Base-by-base conservation (phyloP, 2,329 filamentous ascomycete species). In the Claviceps fusiformis region DNA sequence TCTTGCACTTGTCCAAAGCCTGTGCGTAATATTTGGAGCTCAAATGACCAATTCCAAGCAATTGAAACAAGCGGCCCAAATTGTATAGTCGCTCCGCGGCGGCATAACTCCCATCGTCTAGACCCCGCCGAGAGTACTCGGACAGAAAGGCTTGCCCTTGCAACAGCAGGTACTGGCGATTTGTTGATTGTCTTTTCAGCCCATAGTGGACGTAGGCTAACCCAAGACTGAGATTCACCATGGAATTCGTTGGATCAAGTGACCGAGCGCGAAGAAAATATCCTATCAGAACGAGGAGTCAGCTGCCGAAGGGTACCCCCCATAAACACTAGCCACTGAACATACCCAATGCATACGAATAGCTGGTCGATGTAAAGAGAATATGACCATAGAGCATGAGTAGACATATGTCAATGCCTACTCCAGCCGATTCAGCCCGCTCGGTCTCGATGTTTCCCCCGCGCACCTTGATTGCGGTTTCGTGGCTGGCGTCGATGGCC, bases 321-420 rank as follows among this genome's bases (percentile, higher is more conserved):
- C 3, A 24, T 24, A 24, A 17, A 35, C 10, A 3, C 5, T 3
- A 7, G 6, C 17, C 13, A 31, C 1, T 10, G 37, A 15, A 33
- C 19, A 37, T 17, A 82, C 85, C 91, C 39, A 97, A 73, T 0
- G 93, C 88, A 62, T 86, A 88, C 15, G 83, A 82, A 70, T 93
- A 95, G 61, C 85, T 89, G 52, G 85, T 88, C 3, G 89, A 89
- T 0, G 85, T 85, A 62, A 89, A 90, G 5, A 96, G 76, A 57
- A 96, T 89, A 65, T 97, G 88, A 0, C 88, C 93, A 65, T 96
- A 97, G 0, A 95, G 78, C 67, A 91, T 86, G 13, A 98, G 78
- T 10, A 97, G 76, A 31, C 85, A 86, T 8, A 90, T 80, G 66
- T 97, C 91, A 58, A 95, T 76, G 15, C 79, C 56, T 58, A 31